Base-by-base conservation (phyloP, 805 yeast species). In the Wickerhamiella bombiphila region DNA sequence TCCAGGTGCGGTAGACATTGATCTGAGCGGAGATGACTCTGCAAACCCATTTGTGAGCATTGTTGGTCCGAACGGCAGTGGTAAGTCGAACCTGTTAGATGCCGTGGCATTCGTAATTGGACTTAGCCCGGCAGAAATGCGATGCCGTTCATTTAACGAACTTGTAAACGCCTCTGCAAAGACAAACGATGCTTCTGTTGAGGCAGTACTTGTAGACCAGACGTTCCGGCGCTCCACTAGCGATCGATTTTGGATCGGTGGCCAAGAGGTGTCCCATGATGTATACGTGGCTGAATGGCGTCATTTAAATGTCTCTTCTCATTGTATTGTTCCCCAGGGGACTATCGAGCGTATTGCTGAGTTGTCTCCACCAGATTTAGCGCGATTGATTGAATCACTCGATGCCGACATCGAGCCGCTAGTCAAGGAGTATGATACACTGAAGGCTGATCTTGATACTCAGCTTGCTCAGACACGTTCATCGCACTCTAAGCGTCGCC, bases 11-110 rank as follows among this genome's bases (percentile, higher is more conserved):
- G 68, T 82, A 14, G 66, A 67, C 4, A 71, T 88, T 17, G 93
- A 91, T 2, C 80, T 91, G 57, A 95, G 95, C 0, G 50, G 45
- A 22, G 22, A 16, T n/a, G 33, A 20, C 13, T 67, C 76, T 9
- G 37, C 30, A 5, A 71, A 86, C 0, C 66, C 69, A 42, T 91
- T 91, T 62, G 82, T 94, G 1, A 77, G 93, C 32, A 81, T 91
- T 44, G 80, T 91, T 41, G 98, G 98, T 1, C 97, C 97, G n/a
- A 91, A 91, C 65, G 98, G 98, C 24, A 80, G 96, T 1, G 98
- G 98, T 5, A 91, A 91, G 60, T 80, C 94, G 30, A 91, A 91
- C 54, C 80, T 91, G 74, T 86, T 91, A 80, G 98, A 91, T 56
- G 96, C 98, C 25, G 79, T 91, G 33, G 78, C 95, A 16, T 91